phyloP scores from a whole-genome alignment of 495 filamentous ascomycete genomes.

The Aspergillus diversus region DNA sequence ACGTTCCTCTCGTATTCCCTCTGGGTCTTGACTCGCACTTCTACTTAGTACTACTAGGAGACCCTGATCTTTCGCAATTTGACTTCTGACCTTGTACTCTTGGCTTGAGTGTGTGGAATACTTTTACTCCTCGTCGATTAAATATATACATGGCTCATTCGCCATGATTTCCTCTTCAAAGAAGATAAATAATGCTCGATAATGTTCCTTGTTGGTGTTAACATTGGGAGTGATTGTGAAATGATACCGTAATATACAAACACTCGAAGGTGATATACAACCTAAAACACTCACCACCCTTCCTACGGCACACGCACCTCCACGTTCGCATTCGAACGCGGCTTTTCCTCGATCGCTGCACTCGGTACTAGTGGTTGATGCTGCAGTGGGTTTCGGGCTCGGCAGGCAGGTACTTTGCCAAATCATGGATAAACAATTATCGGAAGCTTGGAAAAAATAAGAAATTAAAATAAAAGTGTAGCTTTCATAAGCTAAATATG shows the following conservation, averaged over 20 bases:
- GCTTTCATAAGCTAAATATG: too few relatives aligned
- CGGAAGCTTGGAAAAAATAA: neutral
- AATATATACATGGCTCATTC: neutral
- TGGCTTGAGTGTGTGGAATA: too few relatives aligned
- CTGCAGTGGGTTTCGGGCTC: conserved; percentile 6
- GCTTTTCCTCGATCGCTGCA: conserved; percentile 22
- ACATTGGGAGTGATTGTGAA: neutral
- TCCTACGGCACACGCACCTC: conserved; percentile 22
- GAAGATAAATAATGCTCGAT: neutral
- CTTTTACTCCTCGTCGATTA: neutral
- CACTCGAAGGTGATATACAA: conserved; percentile 4
- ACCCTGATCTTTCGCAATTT: too few relatives aligned
- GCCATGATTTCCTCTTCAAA: neutral
- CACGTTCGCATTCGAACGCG: conserved; percentile 25
- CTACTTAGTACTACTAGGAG: too few relatives aligned
- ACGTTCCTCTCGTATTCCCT: neutral
- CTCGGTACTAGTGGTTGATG: conserved; percentile 4
- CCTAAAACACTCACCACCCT: too few relatives aligned
- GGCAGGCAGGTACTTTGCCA: conserved; percentile 3
- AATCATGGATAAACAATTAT: neutral
- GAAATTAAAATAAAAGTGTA: too few relatives aligned
- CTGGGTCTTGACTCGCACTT: neutral
- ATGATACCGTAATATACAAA: neutral
- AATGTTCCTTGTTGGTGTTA: neutral
- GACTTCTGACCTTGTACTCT: too few relatives aligned